Evolutionary conservation across 257 asterid genomes (phyloP).

Genomic region (Salvia miltiorrhiza): DNA sequence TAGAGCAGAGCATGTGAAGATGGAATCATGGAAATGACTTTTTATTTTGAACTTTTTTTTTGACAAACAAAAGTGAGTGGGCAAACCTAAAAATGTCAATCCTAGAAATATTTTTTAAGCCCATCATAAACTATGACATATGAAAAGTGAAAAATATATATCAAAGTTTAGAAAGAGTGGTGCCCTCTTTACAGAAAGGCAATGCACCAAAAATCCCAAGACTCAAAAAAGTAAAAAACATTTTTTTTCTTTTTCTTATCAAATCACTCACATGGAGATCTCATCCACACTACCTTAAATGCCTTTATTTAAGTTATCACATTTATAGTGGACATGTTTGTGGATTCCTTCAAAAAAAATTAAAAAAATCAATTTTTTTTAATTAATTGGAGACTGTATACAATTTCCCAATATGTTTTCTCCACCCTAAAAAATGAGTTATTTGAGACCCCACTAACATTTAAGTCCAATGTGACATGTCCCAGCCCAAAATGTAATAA

Average conservation of each 20-base stretch:
- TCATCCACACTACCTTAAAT: constrained; percentile 5
- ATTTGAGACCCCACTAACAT: not conserved
- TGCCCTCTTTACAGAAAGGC: constrained; percentile 25
- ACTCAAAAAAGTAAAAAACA: not conserved
- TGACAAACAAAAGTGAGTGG: not conserved
- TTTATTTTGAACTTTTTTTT: not conserved
- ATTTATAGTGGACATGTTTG: not conserved
- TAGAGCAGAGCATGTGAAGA: not conserved
- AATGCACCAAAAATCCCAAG: constrained; percentile 30
- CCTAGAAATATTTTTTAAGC: constrained; percentile 6
- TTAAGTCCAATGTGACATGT: not conserved
- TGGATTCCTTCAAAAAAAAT: not conserved
- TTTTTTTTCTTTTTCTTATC: not conserved
- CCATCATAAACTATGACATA: not conserved
- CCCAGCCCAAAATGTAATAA: not conserved
- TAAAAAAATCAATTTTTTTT: too few relatives aligned
- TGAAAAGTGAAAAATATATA: not conserved
- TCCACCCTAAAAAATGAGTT: not conserved
- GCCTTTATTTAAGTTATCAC: constrained; percentile 18
- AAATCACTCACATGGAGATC: constrained; percentile 30
- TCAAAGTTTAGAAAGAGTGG: constrained; percentile 16
- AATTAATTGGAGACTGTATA: not conserved
- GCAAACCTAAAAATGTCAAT: not conserved
- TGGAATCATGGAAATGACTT: not conserved
- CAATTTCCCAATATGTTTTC: not conserved